A percentile compares a stretch with the other conserved stretches of the same genome.
phyloP scores from a whole-genome alignment of 371 early-diverging fungal species.

The Mucor plumbeus region DNA sequence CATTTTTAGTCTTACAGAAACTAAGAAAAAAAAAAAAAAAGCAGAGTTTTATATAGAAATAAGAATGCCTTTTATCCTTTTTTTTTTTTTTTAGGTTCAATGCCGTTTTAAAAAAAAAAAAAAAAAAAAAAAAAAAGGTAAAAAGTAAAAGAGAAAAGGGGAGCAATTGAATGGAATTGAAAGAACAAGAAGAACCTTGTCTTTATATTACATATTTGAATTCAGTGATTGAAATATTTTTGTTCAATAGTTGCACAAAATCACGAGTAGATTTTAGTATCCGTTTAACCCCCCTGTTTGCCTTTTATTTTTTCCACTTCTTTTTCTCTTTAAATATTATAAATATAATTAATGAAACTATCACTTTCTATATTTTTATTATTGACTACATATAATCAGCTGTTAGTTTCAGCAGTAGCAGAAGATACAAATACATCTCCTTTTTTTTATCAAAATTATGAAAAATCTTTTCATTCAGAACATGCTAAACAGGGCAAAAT shows the following conservation, averaged over 20 bases:
- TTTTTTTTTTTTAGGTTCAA: background rate
- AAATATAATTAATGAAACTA: background rate
- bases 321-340: background rate
- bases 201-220: background rate
- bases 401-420: background rate
- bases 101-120: background rate
- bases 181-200: background rate
- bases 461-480: conserved; percentile 23
- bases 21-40: background rate
- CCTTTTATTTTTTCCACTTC: background rate
- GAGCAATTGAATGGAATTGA: background rate
- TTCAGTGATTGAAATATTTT: background rate
- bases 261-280: conserved; percentile 13
- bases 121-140: conserved; percentile 3
- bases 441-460: conserved; percentile 21
- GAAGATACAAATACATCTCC: conserved; percentile 22
- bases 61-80: conserved; percentile 6
- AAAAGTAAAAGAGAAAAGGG: background rate
- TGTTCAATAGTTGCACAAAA: conserved; percentile 12
- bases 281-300: conserved; percentile 15
- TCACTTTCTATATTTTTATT: background rate
- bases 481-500: conserved; percentile 47
- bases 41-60: background rate
- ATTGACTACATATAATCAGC: background rate
- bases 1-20: background rate